A percentile compares a stretch with the other conserved stretches of the same genome.
Evolutionary conservation across 768 basidiomycete species (phyloP).

Genomic region (Lactarius sanguifluus): DNA sequence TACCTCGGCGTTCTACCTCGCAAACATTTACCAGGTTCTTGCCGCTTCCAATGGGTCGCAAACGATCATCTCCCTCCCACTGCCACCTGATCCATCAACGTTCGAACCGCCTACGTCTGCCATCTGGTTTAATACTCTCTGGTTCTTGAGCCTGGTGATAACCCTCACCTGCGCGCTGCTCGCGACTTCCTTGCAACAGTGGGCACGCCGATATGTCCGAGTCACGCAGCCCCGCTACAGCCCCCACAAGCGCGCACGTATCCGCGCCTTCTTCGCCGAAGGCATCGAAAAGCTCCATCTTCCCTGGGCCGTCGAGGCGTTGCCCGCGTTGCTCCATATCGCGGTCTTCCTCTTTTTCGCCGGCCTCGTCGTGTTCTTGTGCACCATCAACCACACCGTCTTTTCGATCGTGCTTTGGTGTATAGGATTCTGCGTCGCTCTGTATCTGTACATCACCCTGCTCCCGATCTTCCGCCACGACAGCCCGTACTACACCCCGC

Average conservation of each 20-base stretch:
- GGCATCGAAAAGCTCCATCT: conserved; percentile 44
- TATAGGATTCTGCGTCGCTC: conserved; percentile 16
- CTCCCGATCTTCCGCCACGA: conserved; percentile 19
- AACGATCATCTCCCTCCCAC: background rate
- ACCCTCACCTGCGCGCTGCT: conserved; percentile 45
- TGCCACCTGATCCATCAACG: conserved; percentile 8
- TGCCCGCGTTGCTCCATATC: conserved; percentile 50
- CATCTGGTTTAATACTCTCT: conserved; percentile 43
- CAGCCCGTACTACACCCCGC: conserved; percentile 31
- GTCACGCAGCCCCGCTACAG: conserved; percentile 35
- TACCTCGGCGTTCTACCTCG: conserved; percentile 6
- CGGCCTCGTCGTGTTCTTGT: conserved; percentile 48
- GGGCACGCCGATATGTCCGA: conserved; percentile 43
- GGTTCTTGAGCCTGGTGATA: conserved; percentile 41
- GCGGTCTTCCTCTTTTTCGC: conserved; percentile 53
- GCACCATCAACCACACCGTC: conserved; percentile 31
- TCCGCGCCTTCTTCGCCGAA: conserved; percentile 41
- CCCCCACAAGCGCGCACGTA: conserved; percentile 40
- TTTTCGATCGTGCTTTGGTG: conserved; percentile 21
- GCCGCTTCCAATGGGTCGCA: conserved; percentile 2
- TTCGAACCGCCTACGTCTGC: conserved; percentile 34
- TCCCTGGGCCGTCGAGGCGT: conserved; percentile 41
- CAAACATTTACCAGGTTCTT: conserved; percentile 14
- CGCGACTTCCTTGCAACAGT: conserved; percentile 51
- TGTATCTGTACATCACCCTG: conserved; percentile 27